phyloP scores from a whole-genome alignment of 306 rosid genomes.

The Glycine tomentella region DNA sequence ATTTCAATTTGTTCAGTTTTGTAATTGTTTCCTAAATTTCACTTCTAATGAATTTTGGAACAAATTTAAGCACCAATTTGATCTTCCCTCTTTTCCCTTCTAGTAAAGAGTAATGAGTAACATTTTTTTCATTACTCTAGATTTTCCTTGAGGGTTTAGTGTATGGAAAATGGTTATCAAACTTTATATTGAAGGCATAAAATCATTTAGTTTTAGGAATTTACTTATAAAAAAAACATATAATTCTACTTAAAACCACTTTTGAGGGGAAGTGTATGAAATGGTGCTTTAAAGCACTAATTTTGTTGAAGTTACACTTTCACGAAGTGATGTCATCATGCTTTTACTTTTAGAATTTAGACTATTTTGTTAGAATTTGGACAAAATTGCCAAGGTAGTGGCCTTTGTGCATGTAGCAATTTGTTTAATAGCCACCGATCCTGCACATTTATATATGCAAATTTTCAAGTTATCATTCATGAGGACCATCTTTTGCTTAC shows the following conservation, averaged over 20 bases:
- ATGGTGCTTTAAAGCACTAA: no score
- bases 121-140: neutral
- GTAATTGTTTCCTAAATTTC: slow-evolving; percentile 11
- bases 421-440: neutral
- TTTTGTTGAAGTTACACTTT: no score
- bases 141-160: no score
- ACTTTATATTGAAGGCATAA: no score
- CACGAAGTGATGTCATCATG: no score
- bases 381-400: neutral
- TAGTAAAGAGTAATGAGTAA: neutral
- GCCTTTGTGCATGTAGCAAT: neutral
- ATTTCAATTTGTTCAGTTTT: slow-evolving; percentile 16
- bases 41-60: slow-evolving; percentile 9
- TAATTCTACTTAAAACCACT: no score
- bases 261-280: no score
- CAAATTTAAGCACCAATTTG: neutral
- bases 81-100: neutral
- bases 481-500: neutral
- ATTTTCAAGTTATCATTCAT: neutral
- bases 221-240: no score
- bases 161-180: no score
- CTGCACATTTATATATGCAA: neutral
- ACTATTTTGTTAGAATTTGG: no score
- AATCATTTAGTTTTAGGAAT: no score
- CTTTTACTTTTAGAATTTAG: no score